Percentiles rank a stretch among this genome's conserved stretches.
Evolutionary conservation across 768 basidiomycete genomes (phyloP).

Genomic region (Lentinus tigrinus): DNA sequence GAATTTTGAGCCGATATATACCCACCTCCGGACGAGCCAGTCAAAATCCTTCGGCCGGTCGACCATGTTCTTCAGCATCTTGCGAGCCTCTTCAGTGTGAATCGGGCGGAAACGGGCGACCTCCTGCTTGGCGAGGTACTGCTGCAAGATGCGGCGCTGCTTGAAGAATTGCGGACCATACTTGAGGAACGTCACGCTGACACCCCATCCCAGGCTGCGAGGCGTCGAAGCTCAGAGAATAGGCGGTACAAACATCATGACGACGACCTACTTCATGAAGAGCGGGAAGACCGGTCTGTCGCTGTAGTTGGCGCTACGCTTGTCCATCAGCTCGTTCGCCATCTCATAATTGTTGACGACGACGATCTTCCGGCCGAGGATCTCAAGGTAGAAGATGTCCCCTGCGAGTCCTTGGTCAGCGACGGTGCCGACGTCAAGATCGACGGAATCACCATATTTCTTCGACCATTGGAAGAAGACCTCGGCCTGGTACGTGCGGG

Average conservation of each 20-base stretch:
- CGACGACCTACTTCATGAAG: slow-evolving; percentile 12
- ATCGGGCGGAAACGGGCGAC: slow-evolving; percentile 15
- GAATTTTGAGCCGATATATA: background rate
- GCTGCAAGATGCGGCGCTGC: slow-evolving; percentile 20
- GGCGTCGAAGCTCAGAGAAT: background rate
- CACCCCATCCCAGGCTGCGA: slow-evolving; percentile 19
- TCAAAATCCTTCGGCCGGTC: slow-evolving; percentile 14
- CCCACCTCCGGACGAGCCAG: slow-evolving; percentile 19
- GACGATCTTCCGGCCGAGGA: slow-evolving; percentile 34
- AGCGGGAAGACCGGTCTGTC: slow-evolving; percentile 35
- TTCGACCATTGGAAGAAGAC: slow-evolving; percentile 33
- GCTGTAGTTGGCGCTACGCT: slow-evolving; percentile 36
- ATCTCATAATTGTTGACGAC: slow-evolving; percentile 31
- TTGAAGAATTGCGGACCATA: slow-evolving; percentile 21
- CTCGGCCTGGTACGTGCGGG: slow-evolving; percentile 26
- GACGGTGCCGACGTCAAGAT: background rate
- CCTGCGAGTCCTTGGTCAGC: slow-evolving; percentile 18
- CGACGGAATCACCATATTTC: slow-evolving; percentile 30
- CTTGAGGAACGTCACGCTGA: slow-evolving; percentile 15
- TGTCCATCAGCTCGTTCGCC: slow-evolving; percentile 36
- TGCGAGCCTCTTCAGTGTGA: slow-evolving; percentile 15
- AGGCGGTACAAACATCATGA: background rate
- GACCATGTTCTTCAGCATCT: slow-evolving; percentile 14
- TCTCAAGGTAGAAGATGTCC: slow-evolving; percentile 29
- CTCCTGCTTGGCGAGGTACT: slow-evolving; percentile 15